Conservation (phyloP, 2,329 filamentous ascomycete species). For the Epichloe bromicola region DNA sequence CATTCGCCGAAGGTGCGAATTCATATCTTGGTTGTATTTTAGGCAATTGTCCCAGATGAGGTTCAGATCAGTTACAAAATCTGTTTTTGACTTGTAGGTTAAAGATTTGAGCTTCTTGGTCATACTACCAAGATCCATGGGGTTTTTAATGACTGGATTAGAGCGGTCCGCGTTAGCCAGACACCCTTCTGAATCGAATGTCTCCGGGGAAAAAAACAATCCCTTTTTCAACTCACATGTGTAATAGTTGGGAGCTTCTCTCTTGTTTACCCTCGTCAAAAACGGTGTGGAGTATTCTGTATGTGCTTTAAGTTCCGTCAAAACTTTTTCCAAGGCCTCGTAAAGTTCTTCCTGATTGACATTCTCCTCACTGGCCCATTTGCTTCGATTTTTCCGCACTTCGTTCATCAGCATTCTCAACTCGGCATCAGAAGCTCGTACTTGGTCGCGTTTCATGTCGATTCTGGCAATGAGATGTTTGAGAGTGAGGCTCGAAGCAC, state of each 20-base stretch:
- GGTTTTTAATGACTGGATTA: conserved; percentile 73
- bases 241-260: conserved; percentile 93
- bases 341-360: conserved; percentile 97
- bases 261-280: conserved; percentile 85
- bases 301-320: conserved; percentile 93
- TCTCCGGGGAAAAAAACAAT: background rate
- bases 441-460: conserved; percentile 80
- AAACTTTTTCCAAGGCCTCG: conserved; percentile 89
- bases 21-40: conserved; percentile 84
- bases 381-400: conserved; percentile 93
- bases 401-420: conserved; percentile 89
- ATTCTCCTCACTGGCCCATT: conserved; percentile 97
- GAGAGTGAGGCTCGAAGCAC: conserved; percentile 86
- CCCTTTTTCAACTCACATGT: conserved; percentile 46
- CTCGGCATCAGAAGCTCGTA: conserved; percentile 85
- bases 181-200: background rate
- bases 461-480: conserved; percentile 96
- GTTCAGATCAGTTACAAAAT: conserved; percentile 88
- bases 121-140: conserved; percentile 97
- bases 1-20: conserved; percentile 79
- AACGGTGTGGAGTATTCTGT: conserved; percentile 97
- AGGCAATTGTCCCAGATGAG: conserved; percentile 96
- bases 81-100: conserved; percentile 76
- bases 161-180: background rate
- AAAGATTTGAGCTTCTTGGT: conserved; percentile 88